Base-by-base conservation (phyloP, 306 rosid species). In the Arachis hypogaea region DNA sequence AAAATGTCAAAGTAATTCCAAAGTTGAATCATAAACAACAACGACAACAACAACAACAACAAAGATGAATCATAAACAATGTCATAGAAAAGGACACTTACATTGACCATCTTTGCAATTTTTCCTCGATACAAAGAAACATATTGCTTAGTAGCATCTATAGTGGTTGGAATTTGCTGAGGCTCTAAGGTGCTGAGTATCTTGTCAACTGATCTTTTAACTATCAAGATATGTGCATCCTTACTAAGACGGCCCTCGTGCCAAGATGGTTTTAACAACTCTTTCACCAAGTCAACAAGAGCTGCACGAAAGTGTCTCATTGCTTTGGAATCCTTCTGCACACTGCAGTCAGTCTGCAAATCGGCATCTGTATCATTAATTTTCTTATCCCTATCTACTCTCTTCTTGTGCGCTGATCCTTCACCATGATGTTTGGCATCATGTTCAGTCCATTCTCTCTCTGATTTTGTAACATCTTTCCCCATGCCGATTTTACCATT, bases 191-290 rank as follows among this genome's bases (percentile, higher is more conserved):
- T 84, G 83, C 86, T 84, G 74, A 94, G 69, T 73, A 94, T 85
- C 90, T 94, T 88, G 77, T 94, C 96, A 54, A 90, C 92, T 43
- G 93, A 85, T 77, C 88, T 94, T 80, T 82, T 94, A 43, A 94
- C 97, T 63, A 94, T 86, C 73, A 74, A 36, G 79, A 84, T 87
- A 82, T 94, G 96, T 44, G 86, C 86, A 75, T 88, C 99, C 88
- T 88, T 92, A 83, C 86, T 86, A 60, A 94, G 88, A 80, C 71
- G 82, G 54, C 96, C 97, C 59, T 88, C 97, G 40, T 82, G 93
- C 99, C 99, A 94, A 73, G 74, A 82, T 64, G 99, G 97, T 88
- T 87, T 94, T 82, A 94, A 76, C 82, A 92, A 83, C 68, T 89
- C 96, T 83, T 92, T 94, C 66, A 87, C 99, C 51, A 81, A 76